Base-by-base conservation (phyloP, 805 yeast species). In the Clavispora phyllophila region DNA sequence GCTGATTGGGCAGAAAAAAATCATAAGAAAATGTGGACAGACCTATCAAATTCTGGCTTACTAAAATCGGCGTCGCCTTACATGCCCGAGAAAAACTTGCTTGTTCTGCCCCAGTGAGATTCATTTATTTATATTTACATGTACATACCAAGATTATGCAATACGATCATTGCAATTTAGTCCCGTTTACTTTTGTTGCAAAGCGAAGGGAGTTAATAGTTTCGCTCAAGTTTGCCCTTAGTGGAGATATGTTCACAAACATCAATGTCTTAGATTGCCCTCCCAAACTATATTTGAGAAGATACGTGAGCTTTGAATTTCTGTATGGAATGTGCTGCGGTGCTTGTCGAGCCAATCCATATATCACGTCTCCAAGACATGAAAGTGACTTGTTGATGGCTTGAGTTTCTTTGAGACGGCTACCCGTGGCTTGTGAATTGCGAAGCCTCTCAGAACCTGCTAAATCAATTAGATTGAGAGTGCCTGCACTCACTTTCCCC, bases 401-500 rank as follows among this genome's bases (percentile, higher is more conserved):
- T 55, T 85, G 91, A 0, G 98, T 90, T 61, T 91, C 99, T 49
- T 78, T 77, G 22, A 91, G 66, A 38, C 97, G 65, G 10, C 82
- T 86, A 0, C 97, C 97, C 1, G 77, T 75, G 0, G 80, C 95
- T 54, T 82, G 85, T 0, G 96, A 85, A 14, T 77, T 73, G 9
- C 81, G 62, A 13, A 90, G 68, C 44, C 98, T 71, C 65, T 91
- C 99, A 0, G 96, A 87, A 2, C 99, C 99, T 0, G 99, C 99
- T 42, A 91, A 69, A 63, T 91, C 99, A 38, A 93, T 81, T 42
- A 91, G 66, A 56, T 91, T 90, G 44, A 91, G 66, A 2, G 77
- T 72, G 9, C 54, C 52, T n/a, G 56, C 50, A 39, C 65, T 54
- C 1, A 48, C 45, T 23, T 76, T 77, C 0, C 78, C 76, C 0